These are phyloP conservation scores for Thielaviopsis euricoi DNA, from an alignment of 2,329 filamentous ascomycete species.

Conservation along the genomic window DNA sequence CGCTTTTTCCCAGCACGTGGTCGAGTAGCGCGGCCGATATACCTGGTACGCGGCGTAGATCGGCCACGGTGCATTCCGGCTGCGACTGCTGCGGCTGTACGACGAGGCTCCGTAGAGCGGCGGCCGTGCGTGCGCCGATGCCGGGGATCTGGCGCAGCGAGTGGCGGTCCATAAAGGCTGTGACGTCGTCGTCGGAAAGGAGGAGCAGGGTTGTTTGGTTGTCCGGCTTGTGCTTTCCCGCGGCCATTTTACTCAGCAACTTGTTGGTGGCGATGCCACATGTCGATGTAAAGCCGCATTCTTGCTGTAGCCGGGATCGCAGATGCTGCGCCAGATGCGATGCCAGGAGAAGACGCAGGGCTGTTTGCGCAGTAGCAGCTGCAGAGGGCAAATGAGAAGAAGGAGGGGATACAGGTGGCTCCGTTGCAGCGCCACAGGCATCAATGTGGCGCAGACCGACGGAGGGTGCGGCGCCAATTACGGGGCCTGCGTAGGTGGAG, in stretches of 20 bases:
- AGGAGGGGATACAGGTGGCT: neutral
- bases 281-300: constrained; percentile 73
- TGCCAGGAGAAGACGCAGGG: constrained; percentile 53
- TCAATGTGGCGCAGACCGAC: neutral
- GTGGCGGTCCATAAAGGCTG: constrained; percentile 56
- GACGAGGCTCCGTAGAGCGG: constrained; percentile 23
- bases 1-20: constrained; percentile 50
- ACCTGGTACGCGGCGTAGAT: constrained; percentile 26
- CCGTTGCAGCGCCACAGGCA: neutral
- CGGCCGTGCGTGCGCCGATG: constrained; percentile 62
- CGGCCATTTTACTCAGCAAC: constrained; percentile 68
- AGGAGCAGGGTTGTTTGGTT: constrained; percentile 73
- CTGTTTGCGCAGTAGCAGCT: neutral
- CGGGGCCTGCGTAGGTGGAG: constrained; percentile 40
- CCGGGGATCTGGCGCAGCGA: constrained; percentile 71
- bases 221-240: constrained; percentile 70
- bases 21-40: constrained; percentile 53
- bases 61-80: neutral
- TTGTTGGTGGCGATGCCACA: constrained; percentile 83
- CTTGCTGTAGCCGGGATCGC: constrained; percentile 52
- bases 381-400: neutral
- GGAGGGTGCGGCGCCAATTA: neutral
- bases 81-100: neutral
- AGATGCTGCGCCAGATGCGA: constrained; percentile 69
- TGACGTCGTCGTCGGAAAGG: constrained; percentile 38